Base-by-base conservation (phyloP, 805 yeast species). In the Yamadazyma phyllophila region DNA sequence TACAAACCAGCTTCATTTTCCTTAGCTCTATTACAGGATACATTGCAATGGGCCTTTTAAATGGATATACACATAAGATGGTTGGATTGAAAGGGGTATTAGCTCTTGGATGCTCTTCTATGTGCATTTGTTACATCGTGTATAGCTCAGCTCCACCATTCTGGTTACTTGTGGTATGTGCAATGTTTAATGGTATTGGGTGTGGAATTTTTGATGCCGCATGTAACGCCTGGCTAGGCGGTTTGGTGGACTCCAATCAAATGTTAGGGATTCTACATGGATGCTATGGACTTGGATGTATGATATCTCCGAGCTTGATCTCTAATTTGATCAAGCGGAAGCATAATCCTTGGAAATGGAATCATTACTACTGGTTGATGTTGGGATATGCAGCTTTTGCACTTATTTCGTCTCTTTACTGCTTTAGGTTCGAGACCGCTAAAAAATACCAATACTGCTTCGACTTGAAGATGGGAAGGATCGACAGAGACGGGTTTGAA, bases 201-300 rank as follows among this genome's bases (percentile, higher is more conserved):
- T 68, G 68, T 44, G 88, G 89, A 0, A 51, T 74, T 7, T 51
- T 78, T 24, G 88, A 82, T 57, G 78, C 84, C 31, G 63, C 77
- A 8, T 61, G 79, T 54, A 81, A 79, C 53, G 66, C 78, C 12
- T 82, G 80, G 74, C 61, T 76, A 53, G 81, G 81, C 2, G 58
- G 59, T 26, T 61, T 78, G 40, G 65, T 57, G 10, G 75, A 76
- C 51, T 65, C 76, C 6, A 77, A 78, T 59, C 79, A 75, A 55
- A 56, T 78, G 11, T 56, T 78, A 46, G 83, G 83, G 2, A 56
- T 74, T 1, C 57, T 78, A 58, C 83, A 78, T 58, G 76, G 81
- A 0, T 69, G 67, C 50, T 78, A 76, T 52, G 82, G 83, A 0
- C 53, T 78, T 4, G 83, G 83, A 2, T 75, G 81, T 45, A 67